Percentiles rank a stretch among this genome's conserved stretches.
Conservation (phyloP, 164 flowering plant species). For the Nymphaea thermarum region DNA sequence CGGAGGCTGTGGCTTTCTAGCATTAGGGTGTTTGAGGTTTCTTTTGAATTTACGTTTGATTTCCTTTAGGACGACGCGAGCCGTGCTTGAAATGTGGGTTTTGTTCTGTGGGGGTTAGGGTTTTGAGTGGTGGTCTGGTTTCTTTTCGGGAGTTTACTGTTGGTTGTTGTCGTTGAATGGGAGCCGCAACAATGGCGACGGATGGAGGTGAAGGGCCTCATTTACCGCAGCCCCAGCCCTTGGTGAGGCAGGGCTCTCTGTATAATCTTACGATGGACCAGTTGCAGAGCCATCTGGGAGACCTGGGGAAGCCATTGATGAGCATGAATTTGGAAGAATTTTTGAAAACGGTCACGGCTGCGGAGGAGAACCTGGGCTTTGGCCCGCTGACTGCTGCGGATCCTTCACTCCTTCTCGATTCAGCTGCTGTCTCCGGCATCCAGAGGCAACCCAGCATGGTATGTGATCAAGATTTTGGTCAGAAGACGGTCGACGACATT, state of each 20-base stretch:
- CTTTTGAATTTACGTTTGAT: no score
- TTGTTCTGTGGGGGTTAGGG: no score
- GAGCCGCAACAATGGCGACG: conserved; percentile 14
- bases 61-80: no score
- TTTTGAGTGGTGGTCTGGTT: no score
- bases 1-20: no score
- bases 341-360: conserved; percentile 16
- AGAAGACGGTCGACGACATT: conserved; percentile 21
- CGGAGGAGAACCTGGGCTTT: conserved; percentile 9
- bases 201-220: conserved; percentile 7
- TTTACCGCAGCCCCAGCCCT: conserved; percentile 14
- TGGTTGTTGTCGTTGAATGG: conserved; percentile 20
- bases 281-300: conserved; percentile 20
- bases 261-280: conserved; percentile 19
- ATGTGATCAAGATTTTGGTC: conserved; percentile 18
- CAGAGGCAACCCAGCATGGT: conserved; percentile 58
- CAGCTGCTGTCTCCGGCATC: conserved; percentile 17
- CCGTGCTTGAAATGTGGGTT: no score
- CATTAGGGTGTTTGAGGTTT: no score
- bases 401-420: neutral
- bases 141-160: no score
- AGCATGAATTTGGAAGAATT: conserved; percentile 25
- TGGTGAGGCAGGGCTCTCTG: conserved; percentile 13
- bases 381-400: conserved; percentile 8
- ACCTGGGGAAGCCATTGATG: conserved; percentile 15